phyloP scores from a whole-genome alignment of 202 grass and related monocot species.

The Zoysia matrella region DNA sequence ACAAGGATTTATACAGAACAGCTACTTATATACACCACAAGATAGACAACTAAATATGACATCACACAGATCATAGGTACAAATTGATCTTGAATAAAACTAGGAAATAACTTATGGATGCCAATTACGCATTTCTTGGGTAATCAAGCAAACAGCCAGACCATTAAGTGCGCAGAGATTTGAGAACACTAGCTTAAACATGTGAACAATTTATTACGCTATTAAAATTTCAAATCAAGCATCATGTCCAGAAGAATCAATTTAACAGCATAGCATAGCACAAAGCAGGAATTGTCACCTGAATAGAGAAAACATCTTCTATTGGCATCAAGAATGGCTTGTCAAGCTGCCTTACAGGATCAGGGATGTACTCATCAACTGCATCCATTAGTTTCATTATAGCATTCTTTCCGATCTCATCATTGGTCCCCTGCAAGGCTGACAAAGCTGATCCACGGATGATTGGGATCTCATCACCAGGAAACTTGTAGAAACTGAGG shows the following conservation, averaged over 20 bases:
- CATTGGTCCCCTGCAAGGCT: constrained; percentile 89
- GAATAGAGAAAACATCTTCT: constrained; percentile 99
- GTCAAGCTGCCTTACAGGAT: constrained; percentile 92
- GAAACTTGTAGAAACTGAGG: constrained; percentile 97
- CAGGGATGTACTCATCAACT: constrained; percentile 97
- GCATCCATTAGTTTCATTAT: constrained; percentile 98
- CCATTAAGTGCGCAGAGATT: no score
- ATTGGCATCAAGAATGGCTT: constrained; percentile 98
- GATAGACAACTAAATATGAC: neutral
- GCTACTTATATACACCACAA: neutral
- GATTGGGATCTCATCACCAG: constrained; percentile 96
- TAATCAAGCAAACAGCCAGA: no score
- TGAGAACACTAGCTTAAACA: no score
- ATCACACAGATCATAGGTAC: neutral
- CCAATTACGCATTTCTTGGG: neutral
- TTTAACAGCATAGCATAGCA: neutral
- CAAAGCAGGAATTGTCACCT: constrained; percentile 51
- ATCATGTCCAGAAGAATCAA: no score
- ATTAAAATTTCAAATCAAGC: no score
- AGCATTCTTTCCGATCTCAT: constrained; percentile 87
- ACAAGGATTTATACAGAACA: neutral
- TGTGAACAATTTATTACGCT: no score
- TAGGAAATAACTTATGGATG: no score
- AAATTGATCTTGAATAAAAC: neutral
- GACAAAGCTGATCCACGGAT: constrained; percentile 90